phyloP scores from a whole-genome alignment of 2,329 filamentous ascomycete genomes.

The Epichloe gansuensis region DNA sequence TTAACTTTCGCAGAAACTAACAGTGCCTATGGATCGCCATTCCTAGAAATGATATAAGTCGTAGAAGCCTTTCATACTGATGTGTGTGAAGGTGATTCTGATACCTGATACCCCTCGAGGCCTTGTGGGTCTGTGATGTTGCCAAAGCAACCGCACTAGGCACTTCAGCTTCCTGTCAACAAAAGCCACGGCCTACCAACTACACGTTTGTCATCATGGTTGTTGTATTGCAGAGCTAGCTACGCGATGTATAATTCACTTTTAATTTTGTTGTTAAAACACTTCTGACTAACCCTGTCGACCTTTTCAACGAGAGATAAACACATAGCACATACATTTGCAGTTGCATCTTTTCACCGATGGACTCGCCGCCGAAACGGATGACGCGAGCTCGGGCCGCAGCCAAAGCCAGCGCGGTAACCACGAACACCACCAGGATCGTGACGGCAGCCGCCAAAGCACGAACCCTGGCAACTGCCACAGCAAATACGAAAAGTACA shows the following conservation, averaged over 20 bases:
- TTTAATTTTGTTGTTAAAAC: constrained; percentile 3
- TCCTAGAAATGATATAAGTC: too few relatives aligned
- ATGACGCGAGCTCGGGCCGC: constrained; percentile 40
- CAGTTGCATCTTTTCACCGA: background rate
- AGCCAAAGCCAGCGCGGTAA: constrained; percentile 26
- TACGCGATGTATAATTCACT: constrained; percentile 14
- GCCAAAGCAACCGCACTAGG: background rate
- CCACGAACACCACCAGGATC: constrained; percentile 29
- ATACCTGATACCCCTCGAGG: background rate
- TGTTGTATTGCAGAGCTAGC: constrained; percentile 10
- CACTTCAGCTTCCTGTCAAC: background rate
- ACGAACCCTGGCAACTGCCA: constrained; percentile 23
- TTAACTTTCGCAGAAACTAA: too few relatives aligned
- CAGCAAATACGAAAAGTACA: constrained; percentile 21
- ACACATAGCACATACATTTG: background rate
- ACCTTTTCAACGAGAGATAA: background rate
- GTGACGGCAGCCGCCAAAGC: constrained; percentile 37
- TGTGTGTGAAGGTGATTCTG: too few relatives aligned
- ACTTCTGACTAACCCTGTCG: constrained; percentile 4
- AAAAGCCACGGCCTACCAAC: background rate
- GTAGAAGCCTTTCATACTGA: too few relatives aligned
- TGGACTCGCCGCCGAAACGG: constrained; percentile 49
- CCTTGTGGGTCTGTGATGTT: background rate
- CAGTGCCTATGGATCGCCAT: too few relatives aligned
- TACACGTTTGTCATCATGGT: background rate